Conservation (phyloP, 805 yeast genomes). For the Blastobotrys peoriensis region DNA sequence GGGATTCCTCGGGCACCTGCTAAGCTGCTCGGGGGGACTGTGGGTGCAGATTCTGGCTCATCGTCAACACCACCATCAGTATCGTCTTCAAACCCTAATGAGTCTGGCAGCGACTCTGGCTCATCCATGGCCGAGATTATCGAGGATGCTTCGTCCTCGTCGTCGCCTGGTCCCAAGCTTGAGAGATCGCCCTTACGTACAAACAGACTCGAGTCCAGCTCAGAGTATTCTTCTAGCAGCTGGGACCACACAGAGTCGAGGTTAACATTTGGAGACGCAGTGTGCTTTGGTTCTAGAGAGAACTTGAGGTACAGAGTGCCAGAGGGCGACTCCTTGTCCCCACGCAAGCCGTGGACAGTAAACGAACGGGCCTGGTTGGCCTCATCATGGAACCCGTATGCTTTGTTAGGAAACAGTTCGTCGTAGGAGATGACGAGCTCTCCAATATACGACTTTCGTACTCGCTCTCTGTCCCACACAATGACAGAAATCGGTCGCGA, state of each 20-base stretch:
- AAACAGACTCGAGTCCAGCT: background rate
- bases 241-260: slow-evolving; percentile 12
- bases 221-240: background rate
- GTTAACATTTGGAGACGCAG: slow-evolving; percentile 4
- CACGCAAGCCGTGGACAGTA: background rate
- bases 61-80: background rate
- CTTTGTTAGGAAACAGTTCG: slow-evolving; percentile 6
- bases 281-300: slow-evolving; percentile 8
- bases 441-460: slow-evolving; percentile 17
- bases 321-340: slow-evolving; percentile 1
- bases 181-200: background rate
- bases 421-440: slow-evolving; percentile 10
- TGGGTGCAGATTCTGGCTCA: background rate
- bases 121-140: slow-evolving; percentile 1
- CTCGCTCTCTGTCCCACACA: slow-evolving; percentile 27
- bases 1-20: background rate
- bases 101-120: background rate
- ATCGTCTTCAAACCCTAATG: slow-evolving; percentile 2
- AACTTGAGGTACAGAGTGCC: slow-evolving; percentile 14
- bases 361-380: slow-evolving; percentile 7
- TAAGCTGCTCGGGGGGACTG: background rate
- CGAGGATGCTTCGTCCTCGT: slow-evolving; percentile 1
- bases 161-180: slow-evolving; percentile 4
- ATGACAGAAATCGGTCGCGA: slow-evolving; percentile 12
- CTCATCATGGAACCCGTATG: slow-evolving; percentile 1